Evolutionary conservation across 192 early-diverging fungal genomes (phyloP).

Genomic region (Kickxella alabastrina): DNA sequence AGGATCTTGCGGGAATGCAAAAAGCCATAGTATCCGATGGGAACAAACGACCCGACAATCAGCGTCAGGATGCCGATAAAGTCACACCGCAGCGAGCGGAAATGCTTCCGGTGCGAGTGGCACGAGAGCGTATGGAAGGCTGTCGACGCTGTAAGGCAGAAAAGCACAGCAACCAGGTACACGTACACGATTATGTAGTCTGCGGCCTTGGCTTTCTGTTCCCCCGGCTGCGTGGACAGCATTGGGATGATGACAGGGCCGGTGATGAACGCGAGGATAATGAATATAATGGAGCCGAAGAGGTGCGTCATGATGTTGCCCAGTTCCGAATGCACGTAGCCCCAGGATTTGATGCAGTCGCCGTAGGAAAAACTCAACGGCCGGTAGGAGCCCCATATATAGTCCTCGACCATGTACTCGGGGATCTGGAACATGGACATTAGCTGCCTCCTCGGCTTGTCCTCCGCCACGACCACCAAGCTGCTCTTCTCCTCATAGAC

Average conservation of each 20-base stretch:
- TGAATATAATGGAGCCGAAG: constrained; percentile 60
- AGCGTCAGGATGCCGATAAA: constrained; percentile 87
- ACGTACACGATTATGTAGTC: constrained; percentile 71
- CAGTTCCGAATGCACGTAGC: constrained; percentile 87
- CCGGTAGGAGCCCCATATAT: constrained; percentile 76
- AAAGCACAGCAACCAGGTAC: constrained; percentile 73
- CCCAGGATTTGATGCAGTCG: constrained; percentile 69
- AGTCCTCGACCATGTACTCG: constrained; percentile 72
- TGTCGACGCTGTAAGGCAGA: constrained; percentile 74
- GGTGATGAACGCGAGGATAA: constrained; percentile 50
- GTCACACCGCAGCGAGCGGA: constrained; percentile 65
- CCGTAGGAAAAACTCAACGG: constrained; percentile 64
- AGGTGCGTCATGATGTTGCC: constrained; percentile 89
- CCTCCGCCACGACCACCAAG: constrained; percentile 5
- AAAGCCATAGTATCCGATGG: constrained; percentile 53
- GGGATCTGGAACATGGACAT: constrained; percentile 58
- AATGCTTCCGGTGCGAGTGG: constrained; percentile 61
- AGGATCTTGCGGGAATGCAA: constrained; percentile 53
- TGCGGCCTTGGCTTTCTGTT: constrained; percentile 40
- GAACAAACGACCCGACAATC: constrained; percentile 61
- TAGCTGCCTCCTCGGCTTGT: constrained; percentile 2
- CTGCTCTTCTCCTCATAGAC: neutral
- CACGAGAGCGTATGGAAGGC: constrained; percentile 79
- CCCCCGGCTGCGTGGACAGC: neutral
- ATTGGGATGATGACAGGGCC: constrained; percentile 36